Conservation (phyloP, 352 stramenopile genomes). For the Phytopythium kandeliae region DNA sequence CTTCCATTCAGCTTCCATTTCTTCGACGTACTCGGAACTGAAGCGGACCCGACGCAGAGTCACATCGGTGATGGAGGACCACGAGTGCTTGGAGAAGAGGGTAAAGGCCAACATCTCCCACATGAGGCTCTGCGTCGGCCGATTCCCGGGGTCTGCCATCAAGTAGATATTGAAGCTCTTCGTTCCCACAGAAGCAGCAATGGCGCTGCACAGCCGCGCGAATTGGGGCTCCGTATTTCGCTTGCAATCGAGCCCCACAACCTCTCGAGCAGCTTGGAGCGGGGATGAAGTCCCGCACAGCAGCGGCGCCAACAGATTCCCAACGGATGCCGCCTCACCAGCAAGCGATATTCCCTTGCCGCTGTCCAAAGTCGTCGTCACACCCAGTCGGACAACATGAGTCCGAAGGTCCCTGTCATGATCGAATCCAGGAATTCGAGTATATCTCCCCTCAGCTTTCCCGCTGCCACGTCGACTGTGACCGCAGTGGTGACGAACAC, state of each 20-base stretch:
- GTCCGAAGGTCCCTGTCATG: neutral
- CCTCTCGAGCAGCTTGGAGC: neutral
- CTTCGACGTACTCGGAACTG: neutral
- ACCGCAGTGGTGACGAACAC: neutral
- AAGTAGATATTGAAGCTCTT: too few species aligned
- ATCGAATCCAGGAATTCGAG: neutral
- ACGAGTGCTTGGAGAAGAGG: neutral
- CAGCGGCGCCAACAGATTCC: neutral
- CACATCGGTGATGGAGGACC: neutral
- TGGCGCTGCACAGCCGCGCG: neutral
- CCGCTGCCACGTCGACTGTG: neutral
- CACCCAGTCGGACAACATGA: neutral
- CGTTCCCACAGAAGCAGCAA: too few species aligned
- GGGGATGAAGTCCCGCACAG: neutral
- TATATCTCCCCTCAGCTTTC: neutral
- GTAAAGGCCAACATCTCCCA: neutral
- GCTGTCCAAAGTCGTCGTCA: too few species aligned
- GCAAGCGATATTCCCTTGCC: neutral
- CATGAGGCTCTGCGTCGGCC: neutral
- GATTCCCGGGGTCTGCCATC: too few species aligned
- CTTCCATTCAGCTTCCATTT: neutral
- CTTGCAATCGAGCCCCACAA: neutral
- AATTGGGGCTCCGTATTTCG: neutral
- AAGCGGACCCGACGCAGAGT: neutral
- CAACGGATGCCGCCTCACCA: neutral